phyloP scores from a whole-genome alignment of 2,329 filamentous ascomycete species.

The Xylaria sp. region DNA sequence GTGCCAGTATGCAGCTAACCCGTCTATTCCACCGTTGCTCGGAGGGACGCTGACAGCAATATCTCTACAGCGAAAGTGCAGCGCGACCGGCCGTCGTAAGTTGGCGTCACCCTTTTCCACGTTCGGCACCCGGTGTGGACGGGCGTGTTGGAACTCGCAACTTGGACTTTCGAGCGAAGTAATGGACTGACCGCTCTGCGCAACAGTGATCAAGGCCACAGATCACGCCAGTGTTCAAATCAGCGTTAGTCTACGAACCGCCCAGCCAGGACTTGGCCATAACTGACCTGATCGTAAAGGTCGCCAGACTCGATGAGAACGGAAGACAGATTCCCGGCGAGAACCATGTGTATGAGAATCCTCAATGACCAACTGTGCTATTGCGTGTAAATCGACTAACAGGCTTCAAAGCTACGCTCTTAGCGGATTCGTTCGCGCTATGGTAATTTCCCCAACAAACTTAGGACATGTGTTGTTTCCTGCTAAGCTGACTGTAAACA shows the following conservation, averaged over 20 bases:
- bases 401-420: conserved; percentile 98
- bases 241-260: conserved; percentile 20
- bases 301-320: conserved; percentile 99
- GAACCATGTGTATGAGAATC: conserved; percentile 29
- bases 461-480: background rate
- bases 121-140: background rate
- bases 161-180: background rate
- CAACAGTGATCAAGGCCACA: conserved; percentile 92
- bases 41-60: conserved; percentile 18
- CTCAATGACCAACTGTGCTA: background rate
- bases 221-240: conserved; percentile 95
- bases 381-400: conserved; percentile 53
- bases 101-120: background rate
- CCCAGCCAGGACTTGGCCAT: background rate
- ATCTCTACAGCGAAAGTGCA: conserved; percentile 85
- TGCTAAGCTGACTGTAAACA: conserved; percentile 2
- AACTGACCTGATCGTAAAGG: conserved; percentile 21
- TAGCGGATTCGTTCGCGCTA: conserved; percentile 95
- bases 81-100: conserved; percentile 28
- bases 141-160: background rate
- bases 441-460: conserved; percentile 49
- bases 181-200: background rate
- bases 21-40: background rate
- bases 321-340: conserved; percentile 76
- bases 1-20: conserved; percentile 44